Evolutionary conservation across 2,329 filamentous ascomycete genomes (phyloP).

Genomic region (Penicillium sp.): DNA sequence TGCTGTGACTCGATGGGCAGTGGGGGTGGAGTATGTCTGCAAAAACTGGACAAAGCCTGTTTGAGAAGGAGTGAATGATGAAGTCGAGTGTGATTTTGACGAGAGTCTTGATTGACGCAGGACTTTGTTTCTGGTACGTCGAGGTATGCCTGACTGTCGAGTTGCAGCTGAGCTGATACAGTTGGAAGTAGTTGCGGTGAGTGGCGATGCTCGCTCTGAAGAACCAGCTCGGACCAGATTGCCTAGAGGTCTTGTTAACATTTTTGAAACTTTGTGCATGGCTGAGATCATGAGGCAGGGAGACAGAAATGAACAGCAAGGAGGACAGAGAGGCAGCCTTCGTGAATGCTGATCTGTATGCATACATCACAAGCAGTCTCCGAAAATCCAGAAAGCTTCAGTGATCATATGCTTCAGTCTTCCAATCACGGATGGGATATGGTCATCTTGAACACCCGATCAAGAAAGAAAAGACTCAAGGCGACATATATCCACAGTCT

Average conservation of each 20-base stretch:
- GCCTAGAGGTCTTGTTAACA: constrained; percentile 2
- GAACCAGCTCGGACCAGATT: constrained; percentile 1
- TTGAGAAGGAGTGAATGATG: background rate
- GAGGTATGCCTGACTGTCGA: background rate
- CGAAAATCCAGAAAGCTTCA: no score
- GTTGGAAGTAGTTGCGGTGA: constrained; percentile 5
- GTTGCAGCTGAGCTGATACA: background rate
- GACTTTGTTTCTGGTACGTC: background rate
- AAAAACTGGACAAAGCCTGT: constrained; percentile 43
- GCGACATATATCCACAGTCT: no score
- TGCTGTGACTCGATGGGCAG: constrained; percentile 45
- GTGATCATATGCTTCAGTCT: no score
- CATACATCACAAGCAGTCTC: no score
- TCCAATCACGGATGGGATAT: no score
- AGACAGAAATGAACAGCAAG: no score
- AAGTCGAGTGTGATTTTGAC: background rate
- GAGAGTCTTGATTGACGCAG: background rate
- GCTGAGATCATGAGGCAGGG: no score
- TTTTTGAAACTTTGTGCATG: no score
- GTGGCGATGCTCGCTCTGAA: constrained; percentile 2
- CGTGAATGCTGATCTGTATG: no score
- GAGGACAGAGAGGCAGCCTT: no score
- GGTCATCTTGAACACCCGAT: no score
- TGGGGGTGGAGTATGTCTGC: constrained; percentile 44
- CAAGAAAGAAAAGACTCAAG: no score